A percentile compares a stretch with the other conserved stretches of the same genome.
phyloP scores from a whole-genome alignment of 202 grass and related monocot genomes.

The Alloteropsis angusta region DNA sequence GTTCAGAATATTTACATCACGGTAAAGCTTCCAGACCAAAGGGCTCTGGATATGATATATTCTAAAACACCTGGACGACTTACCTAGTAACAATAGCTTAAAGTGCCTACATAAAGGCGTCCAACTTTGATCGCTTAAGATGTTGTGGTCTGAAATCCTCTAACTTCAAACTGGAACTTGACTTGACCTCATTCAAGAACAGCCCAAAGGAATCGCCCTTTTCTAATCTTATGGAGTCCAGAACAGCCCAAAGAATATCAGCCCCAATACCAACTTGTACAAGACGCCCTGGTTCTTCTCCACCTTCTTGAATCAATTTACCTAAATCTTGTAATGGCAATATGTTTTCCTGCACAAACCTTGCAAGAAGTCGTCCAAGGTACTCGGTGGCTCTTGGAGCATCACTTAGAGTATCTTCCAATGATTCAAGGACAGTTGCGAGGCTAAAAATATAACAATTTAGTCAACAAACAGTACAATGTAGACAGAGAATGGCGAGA shows the following conservation, averaged over 20 bases:
- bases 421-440: conserved; percentile 43
- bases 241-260: conserved; percentile 63
- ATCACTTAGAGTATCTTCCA: conserved; percentile 94
- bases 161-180: conserved; percentile 52
- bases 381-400: conserved; percentile 85
- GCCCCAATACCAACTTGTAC: conserved; percentile 53
- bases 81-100: conserved; percentile 39
- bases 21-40: background rate
- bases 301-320: conserved; percentile 61
- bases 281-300: conserved; percentile 64
- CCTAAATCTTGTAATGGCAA: conserved; percentile 56
- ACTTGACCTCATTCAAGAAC: conserved; percentile 53
- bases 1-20: background rate
- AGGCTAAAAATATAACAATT: conserved; percentile 41
- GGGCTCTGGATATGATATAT: background rate
- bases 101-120: conserved; percentile 56
- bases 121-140: conserved; percentile 56
- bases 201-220: conserved; percentile 63
- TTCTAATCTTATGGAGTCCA: conserved; percentile 53
- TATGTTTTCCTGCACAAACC: conserved; percentile 55
- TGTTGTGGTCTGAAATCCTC: conserved; percentile 70
- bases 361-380: conserved; percentile 76
- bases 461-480: conserved; percentile 1
- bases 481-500: background rate
- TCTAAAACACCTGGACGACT: conserved; percentile 2